Evolutionary conservation across 1,284 basidiomycete genomes (phyloP).

Genomic region (Ganoderma sinense): DNA sequence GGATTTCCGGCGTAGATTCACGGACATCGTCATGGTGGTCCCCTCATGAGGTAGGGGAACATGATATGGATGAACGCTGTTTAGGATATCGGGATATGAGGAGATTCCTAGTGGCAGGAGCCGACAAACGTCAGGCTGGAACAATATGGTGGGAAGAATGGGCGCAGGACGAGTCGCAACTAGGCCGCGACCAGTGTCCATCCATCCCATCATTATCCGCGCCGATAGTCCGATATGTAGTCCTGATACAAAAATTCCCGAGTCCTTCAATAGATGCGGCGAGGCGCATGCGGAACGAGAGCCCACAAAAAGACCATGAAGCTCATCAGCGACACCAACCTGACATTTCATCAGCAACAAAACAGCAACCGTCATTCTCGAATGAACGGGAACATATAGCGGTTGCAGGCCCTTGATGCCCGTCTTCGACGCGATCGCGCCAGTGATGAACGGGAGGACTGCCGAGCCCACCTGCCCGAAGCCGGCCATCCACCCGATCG

Average conservation of each 20-base stretch:
- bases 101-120: too few relatives aligned
- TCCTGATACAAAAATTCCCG: background rate
- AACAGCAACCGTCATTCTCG: background rate
- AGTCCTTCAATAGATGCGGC: slow-evolving; percentile 22
- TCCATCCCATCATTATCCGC: background rate
- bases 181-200: background rate
- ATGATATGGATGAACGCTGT: too few relatives aligned
- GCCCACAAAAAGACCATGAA: slow-evolving; percentile 34
- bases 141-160: too few relatives aligned
- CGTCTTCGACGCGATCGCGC: slow-evolving; percentile 54
- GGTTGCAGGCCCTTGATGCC: slow-evolving; percentile 32
- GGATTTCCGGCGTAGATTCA: too few relatives aligned
- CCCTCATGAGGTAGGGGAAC: too few relatives aligned
- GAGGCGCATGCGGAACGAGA: slow-evolving; percentile 25
- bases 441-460: slow-evolving; percentile 62
- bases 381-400: slow-evolving; percentile 18
- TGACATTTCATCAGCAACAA: background rate
- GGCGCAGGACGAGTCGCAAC: background rate
- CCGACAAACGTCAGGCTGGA: too few relatives aligned
- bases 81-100: too few relatives aligned
- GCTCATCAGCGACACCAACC: slow-evolving; percentile 35
- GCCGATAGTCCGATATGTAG: background rate
- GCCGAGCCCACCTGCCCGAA: slow-evolving; percentile 64
- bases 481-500: slow-evolving; percentile 66
- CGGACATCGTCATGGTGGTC: too few relatives aligned